Base-by-base conservation (phyloP, 2,329 filamentous ascomycete genomes). In the Stachybotrys chlorohalonatus region DNA sequence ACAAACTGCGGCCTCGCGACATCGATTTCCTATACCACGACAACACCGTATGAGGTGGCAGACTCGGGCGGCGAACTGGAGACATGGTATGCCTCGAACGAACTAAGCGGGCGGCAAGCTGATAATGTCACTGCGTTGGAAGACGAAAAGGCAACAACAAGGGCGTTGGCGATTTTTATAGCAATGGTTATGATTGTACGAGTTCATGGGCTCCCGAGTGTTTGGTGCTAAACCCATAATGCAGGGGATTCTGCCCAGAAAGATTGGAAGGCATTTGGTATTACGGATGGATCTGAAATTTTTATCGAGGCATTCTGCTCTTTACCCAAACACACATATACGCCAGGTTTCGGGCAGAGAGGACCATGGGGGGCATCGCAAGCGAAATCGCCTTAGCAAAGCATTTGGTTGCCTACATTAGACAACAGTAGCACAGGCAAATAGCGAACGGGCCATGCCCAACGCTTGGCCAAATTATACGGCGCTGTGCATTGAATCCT, bases 21-120 rank as follows among this genome's bases (percentile, higher is more conserved):
- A 95, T 99, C 58, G 85, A 88, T 63, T 99, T 97, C 67, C 83
- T 90, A 60, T 99, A 96, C 68, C 90, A 99, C 68, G 94, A 99
- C 69, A 89, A 91, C 65, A 86, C 81, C 51, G 87, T 92, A 59
- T 89, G 24, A 59, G 36, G n/a, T n/a, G 5, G 48, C 6, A 47
- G 8, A 47, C 16, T 24, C 24, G 24, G 24, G 46, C 17, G 8
- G n/a, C 15, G 46, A 47, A 47, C 4, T 24, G 24, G 24, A 24
- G 24, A 24, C 24, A 24, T 24, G 24, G 24, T 24, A 24, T 24
- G 24, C 24, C 9, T 42, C 13, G 36, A 42, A 42, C 36, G 36
- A 13, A 42, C 36, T 2, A 42, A 42, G 24, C 24, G 24, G 24
- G 39, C 11, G 5, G 39, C n/a, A 45, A n/a, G 39, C 46, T 16